phyloP scores from a whole-genome alignment of 495 filamentous ascomycete species.

The Hypoxylon cercidicola region DNA sequence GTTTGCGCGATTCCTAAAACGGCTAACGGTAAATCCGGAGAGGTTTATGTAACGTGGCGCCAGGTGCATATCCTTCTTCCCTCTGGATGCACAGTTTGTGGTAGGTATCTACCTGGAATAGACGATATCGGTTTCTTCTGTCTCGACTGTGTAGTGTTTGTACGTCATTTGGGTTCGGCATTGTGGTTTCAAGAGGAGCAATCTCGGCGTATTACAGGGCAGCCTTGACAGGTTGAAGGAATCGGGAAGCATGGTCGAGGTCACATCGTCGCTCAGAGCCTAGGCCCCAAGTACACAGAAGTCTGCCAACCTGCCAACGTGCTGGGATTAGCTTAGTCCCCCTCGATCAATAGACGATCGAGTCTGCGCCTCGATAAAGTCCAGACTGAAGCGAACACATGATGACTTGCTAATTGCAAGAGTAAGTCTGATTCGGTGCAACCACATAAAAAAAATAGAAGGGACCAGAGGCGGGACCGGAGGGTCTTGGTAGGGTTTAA shows the following conservation, averaged over 20 bases:
- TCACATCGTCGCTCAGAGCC: constrained; percentile 20
- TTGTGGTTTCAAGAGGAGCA: constrained; percentile 27
- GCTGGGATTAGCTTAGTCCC: not conserved
- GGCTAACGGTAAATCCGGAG: constrained; percentile 8
- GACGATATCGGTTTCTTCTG: not conserved
- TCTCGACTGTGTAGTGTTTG: not conserved
- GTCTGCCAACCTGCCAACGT: not conserved
- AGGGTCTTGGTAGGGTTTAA: constrained; percentile 10
- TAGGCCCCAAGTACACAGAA: not conserved
- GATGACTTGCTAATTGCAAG: not conserved
- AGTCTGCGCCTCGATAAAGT: not conserved
- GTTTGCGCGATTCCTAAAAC: constrained; percentile 14
- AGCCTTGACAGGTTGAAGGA: constrained; percentile 13
- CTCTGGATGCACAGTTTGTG: no score
- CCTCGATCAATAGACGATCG: not conserved
- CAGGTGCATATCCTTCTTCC: not conserved
- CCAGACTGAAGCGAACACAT: not conserved
- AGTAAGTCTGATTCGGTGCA: constrained; percentile 6
- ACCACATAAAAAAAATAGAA: constrained; percentile 2
- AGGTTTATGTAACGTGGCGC: not conserved
- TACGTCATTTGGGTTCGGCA: constrained; percentile 26
- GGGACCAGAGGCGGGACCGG: not conserved
- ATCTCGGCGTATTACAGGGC: constrained; percentile 36
- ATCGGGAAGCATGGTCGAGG: constrained; percentile 15
- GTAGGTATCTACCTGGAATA: not conserved